Conservation (phyloP, 2,329 filamentous ascomycete genomes). For the Thielaviopsis euricoi region DNA sequence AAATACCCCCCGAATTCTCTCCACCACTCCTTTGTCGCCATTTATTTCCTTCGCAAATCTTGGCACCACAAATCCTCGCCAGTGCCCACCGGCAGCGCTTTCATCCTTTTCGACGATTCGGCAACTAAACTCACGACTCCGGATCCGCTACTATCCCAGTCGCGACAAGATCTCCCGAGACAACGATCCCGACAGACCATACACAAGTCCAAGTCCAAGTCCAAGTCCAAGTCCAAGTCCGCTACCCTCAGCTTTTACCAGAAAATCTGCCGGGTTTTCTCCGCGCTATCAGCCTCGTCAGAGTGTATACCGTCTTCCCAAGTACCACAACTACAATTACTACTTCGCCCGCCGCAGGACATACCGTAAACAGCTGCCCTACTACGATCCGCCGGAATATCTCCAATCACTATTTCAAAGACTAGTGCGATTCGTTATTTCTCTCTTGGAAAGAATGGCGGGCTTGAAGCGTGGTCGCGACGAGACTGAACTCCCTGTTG, state of each 20-base stretch:
- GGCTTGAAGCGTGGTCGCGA: neutral
- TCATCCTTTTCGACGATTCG: neutral
- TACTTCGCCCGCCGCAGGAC: neutral
- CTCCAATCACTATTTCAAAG: neutral
- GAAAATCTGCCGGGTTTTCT: neutral
- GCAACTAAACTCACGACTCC: neutral
- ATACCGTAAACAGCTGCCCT: neutral
- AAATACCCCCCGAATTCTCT: no score
- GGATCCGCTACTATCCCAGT: neutral
- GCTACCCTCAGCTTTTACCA: neutral
- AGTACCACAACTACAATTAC: neutral
- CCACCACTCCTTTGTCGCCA: neutral
- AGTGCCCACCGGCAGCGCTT: neutral
- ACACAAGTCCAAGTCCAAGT: no score
- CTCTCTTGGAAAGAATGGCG: neutral
- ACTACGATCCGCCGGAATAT: neutral
- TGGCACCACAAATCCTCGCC: neutral
- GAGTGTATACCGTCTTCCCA: neutral
- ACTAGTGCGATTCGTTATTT: neutral
- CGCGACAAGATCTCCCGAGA: neutral
- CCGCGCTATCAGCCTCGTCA: neutral
- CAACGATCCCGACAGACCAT: no score
- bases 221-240: no score
- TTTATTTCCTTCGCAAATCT: neutral
- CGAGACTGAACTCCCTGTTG: constrained; percentile 4